Conservation (phyloP, 2,329 filamentous ascomycete genomes). For the Magnaporthiopsis rhizophila region DNA sequence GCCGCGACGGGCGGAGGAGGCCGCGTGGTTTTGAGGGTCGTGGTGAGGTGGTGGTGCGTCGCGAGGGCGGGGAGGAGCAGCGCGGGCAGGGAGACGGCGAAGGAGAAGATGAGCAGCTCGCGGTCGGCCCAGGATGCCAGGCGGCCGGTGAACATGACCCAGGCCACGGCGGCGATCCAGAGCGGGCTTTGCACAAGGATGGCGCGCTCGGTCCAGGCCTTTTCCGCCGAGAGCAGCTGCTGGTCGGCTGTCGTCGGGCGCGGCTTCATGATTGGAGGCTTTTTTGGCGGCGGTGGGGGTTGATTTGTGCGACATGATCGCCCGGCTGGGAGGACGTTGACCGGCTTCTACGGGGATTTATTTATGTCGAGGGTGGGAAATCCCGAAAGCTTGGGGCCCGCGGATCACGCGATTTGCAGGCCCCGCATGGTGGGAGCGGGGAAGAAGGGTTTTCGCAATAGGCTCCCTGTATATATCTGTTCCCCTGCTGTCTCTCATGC, state of each 20-base stretch:
- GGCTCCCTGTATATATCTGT: too few species aligned
- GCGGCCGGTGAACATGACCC: constrained; percentile 12
- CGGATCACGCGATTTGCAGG: too few species aligned
- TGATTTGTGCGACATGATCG: background rate
- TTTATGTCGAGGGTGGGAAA: too few species aligned
- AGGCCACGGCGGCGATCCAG: constrained; percentile 12
- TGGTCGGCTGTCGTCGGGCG: too few species aligned
- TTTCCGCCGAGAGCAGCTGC: background rate
- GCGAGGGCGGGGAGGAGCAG: constrained; percentile 2
- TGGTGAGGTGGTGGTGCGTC: background rate
- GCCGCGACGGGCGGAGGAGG: background rate
- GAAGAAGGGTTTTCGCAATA: too few species aligned
- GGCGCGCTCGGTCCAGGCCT: constrained; percentile 6
- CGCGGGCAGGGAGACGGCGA: constrained; percentile 4
- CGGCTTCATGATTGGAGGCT: background rate
- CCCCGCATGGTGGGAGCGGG: too few species aligned
- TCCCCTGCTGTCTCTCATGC: too few species aligned
- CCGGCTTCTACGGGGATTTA: too few species aligned
- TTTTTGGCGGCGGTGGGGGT: background rate
- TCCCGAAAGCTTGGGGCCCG: too few species aligned
- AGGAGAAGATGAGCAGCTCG: constrained; percentile 11
- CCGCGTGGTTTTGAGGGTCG: background rate
- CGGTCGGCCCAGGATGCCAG: constrained; percentile 9
- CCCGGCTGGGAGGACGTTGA: too few species aligned
- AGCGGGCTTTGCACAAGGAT: constrained; percentile 11